Evolutionary conservation across 1,139 yeast species (phyloP).

Genomic region (Hansenula lynferdii): DNA sequence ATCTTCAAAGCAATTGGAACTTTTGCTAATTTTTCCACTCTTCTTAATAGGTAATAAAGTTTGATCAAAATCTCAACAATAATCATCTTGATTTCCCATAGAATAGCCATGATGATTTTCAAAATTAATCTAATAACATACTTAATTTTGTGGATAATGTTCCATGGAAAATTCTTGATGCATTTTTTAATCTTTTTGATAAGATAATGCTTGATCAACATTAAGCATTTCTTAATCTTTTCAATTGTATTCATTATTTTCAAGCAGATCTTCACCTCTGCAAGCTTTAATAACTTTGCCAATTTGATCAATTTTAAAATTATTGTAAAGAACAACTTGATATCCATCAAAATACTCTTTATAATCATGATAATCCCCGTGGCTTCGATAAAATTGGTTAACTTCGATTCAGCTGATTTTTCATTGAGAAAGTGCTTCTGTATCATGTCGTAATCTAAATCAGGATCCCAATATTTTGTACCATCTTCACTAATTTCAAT

Average conservation of each 20-base stretch:
- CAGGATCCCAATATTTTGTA: constrained; percentile 2
- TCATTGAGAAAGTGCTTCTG: not conserved
- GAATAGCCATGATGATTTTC: constrained; percentile 10
- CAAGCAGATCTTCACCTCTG: constrained; percentile 12
- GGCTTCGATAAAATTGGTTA: constrained; percentile 6
- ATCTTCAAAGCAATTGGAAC: constrained; percentile 13
- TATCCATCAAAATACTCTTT: constrained; percentile 9
- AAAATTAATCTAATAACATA: constrained; percentile 12
- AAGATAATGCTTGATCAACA: constrained; percentile 11
- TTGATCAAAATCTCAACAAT: constrained; percentile 13
- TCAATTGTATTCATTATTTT: constrained; percentile 18
- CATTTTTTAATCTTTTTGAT: constrained; percentile 10
- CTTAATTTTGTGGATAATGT: constrained; percentile 15
- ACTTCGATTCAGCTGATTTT: not conserved
- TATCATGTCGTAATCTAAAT: constrained; percentile 1
- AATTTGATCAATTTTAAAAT: constrained; percentile 16
- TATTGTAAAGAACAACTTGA: constrained; percentile 10
- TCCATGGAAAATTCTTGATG: constrained; percentile 14
- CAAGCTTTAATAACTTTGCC: constrained; percentile 11
- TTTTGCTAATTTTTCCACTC: constrained; percentile 4
- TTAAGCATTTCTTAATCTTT: constrained; percentile 14
- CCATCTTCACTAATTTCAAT: not conserved
- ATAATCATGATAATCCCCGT: constrained; percentile 7
- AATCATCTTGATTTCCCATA: constrained; percentile 17
- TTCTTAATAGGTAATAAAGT: constrained; percentile 8